Evolutionary conservation across 495 filamentous ascomycete genomes (phyloP).

Genomic region (Schizothecium vesticola): DNA sequence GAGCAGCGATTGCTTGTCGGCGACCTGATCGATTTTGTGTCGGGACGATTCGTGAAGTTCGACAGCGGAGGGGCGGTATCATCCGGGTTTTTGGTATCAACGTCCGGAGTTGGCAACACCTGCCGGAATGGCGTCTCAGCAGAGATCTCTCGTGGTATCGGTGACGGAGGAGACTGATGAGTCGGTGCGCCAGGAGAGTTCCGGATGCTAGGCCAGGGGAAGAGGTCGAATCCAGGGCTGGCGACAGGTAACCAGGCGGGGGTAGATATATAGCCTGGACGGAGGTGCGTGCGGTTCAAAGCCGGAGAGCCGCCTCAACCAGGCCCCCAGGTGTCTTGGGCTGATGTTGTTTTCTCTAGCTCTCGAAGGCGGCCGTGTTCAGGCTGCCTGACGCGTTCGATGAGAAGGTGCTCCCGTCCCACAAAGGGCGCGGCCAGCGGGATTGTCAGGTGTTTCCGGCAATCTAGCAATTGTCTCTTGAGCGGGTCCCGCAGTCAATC

Average conservation of each 20-base stretch:
- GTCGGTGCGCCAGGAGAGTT: background rate
- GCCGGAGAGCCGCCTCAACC: background rate
- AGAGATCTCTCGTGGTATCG: background rate
- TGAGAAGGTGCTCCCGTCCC: background rate
- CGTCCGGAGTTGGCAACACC: background rate
- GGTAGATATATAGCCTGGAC: constrained; percentile 9
- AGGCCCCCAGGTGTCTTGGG: background rate
- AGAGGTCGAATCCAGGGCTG: background rate
- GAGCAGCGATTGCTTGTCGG: background rate
- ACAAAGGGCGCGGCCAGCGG: background rate
- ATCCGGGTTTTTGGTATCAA: background rate
- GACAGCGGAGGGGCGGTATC: background rate
- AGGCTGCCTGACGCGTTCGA: background rate
- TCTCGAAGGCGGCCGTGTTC: background rate
- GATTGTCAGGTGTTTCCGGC: background rate
- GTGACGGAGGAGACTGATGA: background rate
- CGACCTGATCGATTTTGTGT: background rate
- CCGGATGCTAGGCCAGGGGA: background rate
- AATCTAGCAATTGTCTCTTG: background rate
- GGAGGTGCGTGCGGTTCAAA: background rate
- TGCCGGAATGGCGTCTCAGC: background rate
- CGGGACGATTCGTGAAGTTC: background rate
- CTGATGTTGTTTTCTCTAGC: background rate
- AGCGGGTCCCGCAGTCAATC: background rate
- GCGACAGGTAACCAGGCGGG: background rate